These are phyloP conservation scores for Firmiana major DNA, from an alignment of 345 rosid genomes.

Conservation along the genomic window DNA sequence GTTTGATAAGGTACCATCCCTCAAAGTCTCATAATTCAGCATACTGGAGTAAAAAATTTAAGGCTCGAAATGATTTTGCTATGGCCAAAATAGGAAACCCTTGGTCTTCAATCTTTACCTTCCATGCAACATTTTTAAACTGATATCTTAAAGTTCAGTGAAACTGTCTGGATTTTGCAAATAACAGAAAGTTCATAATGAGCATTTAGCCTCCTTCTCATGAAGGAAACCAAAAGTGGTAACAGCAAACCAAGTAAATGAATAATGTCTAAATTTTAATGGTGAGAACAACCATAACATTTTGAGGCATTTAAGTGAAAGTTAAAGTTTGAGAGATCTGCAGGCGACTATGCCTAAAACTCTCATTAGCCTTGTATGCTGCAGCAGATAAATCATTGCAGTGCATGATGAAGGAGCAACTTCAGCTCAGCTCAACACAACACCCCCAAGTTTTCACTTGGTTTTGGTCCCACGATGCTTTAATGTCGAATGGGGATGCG, in stretches of 20 bases:
- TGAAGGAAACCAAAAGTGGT: neutral
- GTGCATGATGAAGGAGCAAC: neutral
- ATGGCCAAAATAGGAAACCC: neutral
- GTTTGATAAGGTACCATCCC: no score
- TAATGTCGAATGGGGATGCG: slow-evolving; percentile 1
- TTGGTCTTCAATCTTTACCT: neutral
- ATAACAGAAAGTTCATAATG: neutral
- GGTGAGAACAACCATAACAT: neutral
- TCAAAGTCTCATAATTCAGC: no score
- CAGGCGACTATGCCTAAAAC: neutral
- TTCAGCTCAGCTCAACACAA: neutral
- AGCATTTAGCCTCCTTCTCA: neutral
- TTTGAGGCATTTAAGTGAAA: neutral
- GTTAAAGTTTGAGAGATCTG: neutral
- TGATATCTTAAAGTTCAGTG: neutral
- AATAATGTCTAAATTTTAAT: neutral
- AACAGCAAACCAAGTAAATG: neutral
- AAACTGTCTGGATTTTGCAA: neutral
- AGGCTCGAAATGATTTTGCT: neutral
- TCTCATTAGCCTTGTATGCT: neutral
- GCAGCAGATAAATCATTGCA: neutral
- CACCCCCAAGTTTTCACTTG: neutral
- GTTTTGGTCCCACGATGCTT: slow-evolving; percentile 16
- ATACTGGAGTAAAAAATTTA: neutral
- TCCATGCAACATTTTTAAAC: no score